phyloP scores from a whole-genome alignment of 192 early-diverging fungal genomes.

The Nowakowskiella sp. region DNA sequence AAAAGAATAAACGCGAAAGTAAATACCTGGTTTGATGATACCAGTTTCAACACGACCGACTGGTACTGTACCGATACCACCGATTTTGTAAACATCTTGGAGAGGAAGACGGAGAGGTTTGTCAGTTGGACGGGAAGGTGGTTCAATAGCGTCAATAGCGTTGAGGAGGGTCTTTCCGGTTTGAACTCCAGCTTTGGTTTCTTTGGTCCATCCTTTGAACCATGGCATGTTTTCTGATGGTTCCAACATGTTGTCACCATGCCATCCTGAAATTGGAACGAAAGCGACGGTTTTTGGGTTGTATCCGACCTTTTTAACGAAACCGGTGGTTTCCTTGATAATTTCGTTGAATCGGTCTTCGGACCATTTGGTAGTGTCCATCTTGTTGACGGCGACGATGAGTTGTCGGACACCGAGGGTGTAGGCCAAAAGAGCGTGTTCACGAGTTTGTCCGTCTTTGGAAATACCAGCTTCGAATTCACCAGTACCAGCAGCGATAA shows the following conservation, averaged over 20 bases:
- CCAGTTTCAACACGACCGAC: slow-evolving; percentile 75
- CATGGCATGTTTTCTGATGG: slow-evolving; percentile 87
- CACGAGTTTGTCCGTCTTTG: slow-evolving; percentile 98
- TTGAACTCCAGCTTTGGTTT: slow-evolving; percentile 63
- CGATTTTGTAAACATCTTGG: slow-evolving; percentile 98
- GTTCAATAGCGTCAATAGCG: slow-evolving; percentile 92
- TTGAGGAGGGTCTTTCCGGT: slow-evolving; percentile 79
- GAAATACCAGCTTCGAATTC: slow-evolving; percentile 96
- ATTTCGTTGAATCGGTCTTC: slow-evolving; percentile 94
- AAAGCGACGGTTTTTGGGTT: slow-evolving; percentile 87
- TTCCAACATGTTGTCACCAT: slow-evolving; percentile 98
- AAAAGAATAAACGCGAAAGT: slow-evolving; percentile 4
- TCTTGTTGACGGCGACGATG: slow-evolving; percentile 99
- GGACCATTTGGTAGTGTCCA: slow-evolving; percentile 95
- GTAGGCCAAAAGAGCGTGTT: slow-evolving; percentile 96
- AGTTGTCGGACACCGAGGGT: slow-evolving; percentile 98
- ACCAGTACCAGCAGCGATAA: slow-evolving; percentile 87
- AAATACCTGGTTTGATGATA: slow-evolving; percentile 31
- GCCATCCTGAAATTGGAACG: slow-evolving; percentile 97
- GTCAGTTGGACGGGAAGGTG: slow-evolving; percentile 80
- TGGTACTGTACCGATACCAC: slow-evolving; percentile 93
- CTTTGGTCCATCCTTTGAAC: slow-evolving; percentile 97
- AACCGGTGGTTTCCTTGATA: slow-evolving; percentile 87
- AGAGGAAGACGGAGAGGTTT: slow-evolving; percentile 96
- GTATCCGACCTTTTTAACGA: slow-evolving; percentile 97